Conservation (phyloP, 2,329 filamentous ascomycete species). For the Neonectria neomacrospora region DNA sequence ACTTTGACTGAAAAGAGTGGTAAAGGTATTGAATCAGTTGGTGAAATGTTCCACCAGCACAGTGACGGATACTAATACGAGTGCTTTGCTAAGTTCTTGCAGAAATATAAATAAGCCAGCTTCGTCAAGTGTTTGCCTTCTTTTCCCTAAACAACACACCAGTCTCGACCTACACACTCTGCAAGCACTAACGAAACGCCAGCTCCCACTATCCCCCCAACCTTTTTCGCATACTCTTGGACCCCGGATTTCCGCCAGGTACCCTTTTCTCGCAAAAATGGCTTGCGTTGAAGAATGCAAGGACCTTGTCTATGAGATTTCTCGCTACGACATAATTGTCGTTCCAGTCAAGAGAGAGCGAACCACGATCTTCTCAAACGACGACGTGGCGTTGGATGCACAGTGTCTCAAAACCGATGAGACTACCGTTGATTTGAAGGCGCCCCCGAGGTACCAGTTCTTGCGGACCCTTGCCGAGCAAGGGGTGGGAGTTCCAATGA, state of each 20-base stretch:
- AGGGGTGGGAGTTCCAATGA: not conserved
- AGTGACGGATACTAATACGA: not conserved
- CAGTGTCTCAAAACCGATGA: not conserved
- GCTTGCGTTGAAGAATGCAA: conserved; percentile 1
- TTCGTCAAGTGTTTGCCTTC: not conserved
- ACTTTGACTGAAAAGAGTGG: not conserved
- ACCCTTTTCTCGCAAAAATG: conserved; percentile 1
- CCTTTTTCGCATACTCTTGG: not conserved
- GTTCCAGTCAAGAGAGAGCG: not conserved
- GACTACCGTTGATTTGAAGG: not conserved
- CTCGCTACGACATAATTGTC: too few relatives aligned
- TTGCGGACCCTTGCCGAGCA: not conserved
- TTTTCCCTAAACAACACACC: not conserved
- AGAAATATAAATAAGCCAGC: not conserved
- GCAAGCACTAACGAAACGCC: not conserved
- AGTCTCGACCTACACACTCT: not conserved
- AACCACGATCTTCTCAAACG: not conserved
- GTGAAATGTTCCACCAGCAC: not conserved
- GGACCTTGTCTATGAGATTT: conserved; percentile 5
- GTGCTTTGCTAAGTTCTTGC: not conserved
- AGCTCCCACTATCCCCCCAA: not conserved
- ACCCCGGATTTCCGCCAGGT: not conserved
- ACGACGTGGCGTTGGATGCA: not conserved
- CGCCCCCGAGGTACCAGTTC: not conserved
- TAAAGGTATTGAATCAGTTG: not conserved